Evolutionary conservation across 140 eudicot genomes (phyloP).

Genomic region (Stevia rebaudiana): DNA sequence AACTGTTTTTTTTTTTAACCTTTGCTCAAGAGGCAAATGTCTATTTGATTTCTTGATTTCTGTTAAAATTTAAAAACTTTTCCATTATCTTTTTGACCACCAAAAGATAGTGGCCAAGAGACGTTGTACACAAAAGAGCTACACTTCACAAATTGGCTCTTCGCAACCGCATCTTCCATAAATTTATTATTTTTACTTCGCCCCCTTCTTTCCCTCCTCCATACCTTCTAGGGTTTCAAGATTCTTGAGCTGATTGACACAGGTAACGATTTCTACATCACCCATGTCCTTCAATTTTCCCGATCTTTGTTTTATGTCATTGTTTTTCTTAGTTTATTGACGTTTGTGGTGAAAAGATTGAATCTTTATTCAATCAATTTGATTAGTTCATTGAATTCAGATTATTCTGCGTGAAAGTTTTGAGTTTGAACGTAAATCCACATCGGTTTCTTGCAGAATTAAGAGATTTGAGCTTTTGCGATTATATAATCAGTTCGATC

Average conservation of each 20-base stretch:
- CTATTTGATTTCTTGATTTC: slow-evolving; percentile 7
- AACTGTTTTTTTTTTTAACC: too few relatives aligned
- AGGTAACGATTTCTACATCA: slow-evolving; percentile 16
- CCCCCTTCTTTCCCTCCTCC: slow-evolving; percentile 12
- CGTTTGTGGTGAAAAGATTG: background rate
- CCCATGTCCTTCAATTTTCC: slow-evolving; percentile 14
- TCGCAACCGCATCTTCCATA: slow-evolving; percentile 15
- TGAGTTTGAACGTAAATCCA: background rate
- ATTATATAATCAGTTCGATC: slow-evolving; percentile 7
- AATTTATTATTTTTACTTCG: background rate
- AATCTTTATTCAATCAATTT: slow-evolving; percentile 5
- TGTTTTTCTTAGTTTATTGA: background rate
- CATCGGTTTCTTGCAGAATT: slow-evolving; percentile 8
- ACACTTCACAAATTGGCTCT: slow-evolving; percentile 12
- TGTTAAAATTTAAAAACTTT: slow-evolving; percentile 6
- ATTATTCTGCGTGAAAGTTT: background rate
- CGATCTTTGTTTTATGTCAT: background rate
- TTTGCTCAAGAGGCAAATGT: slow-evolving; percentile 3
- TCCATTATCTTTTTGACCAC: slow-evolving; percentile 8
- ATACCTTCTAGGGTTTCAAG: slow-evolving; percentile 24
- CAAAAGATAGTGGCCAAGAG: slow-evolving; percentile 23
- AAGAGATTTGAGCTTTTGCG: background rate
- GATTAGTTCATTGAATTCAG: background rate
- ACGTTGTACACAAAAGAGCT: slow-evolving; percentile 19
- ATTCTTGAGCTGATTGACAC: slow-evolving; percentile 3